These are phyloP conservation scores for Erysiphe neolycopersici DNA, from an alignment of 2,329 filamentous ascomycete genomes.

Conservation along the genomic window DNA sequence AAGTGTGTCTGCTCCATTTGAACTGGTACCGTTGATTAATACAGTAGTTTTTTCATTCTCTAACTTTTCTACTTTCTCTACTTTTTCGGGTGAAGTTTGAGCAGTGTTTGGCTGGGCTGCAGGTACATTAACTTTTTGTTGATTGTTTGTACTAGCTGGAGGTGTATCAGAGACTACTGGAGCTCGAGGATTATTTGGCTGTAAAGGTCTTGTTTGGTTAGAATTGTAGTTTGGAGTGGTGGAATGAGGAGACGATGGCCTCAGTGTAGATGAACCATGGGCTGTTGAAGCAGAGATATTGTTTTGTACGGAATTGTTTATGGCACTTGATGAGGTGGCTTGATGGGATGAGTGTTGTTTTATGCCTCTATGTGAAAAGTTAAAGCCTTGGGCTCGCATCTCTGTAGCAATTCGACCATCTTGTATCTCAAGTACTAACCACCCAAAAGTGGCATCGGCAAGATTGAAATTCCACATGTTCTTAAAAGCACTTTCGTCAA, in stretches of 20 bases:
- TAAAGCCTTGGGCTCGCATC: slow-evolving; percentile 97
- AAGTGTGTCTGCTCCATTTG: slow-evolving; percentile 22
- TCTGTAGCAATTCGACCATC: slow-evolving; percentile 90
- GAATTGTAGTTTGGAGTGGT: slow-evolving; percentile 8
- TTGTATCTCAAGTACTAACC: slow-evolving; percentile 82
- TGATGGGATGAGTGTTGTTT: slow-evolving; percentile 34
- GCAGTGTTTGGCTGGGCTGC: slow-evolving; percentile 16
- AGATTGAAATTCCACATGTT: slow-evolving; percentile 99
- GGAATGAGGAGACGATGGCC: slow-evolving; percentile 8
- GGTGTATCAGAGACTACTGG: slow-evolving; percentile 11
- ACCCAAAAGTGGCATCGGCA: slow-evolving; percentile 91
- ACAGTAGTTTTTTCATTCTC: slow-evolving; percentile 26
- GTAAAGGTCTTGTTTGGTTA: slow-evolving; percentile 9
- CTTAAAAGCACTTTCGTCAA: slow-evolving; percentile 98
- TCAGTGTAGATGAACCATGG: slow-evolving; percentile 11
- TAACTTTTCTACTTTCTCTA: slow-evolving; percentile 14
- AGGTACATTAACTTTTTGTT: slow-evolving; percentile 21
- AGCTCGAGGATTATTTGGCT: slow-evolving; percentile 10
- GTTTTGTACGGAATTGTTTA: slow-evolving; percentile 11
- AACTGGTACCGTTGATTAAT: slow-evolving; percentile 23
- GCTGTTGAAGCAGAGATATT: slow-evolving; percentile 12
- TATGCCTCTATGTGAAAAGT: slow-evolving; percentile 83
- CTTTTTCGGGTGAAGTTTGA: slow-evolving; percentile 15
- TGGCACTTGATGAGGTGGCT: slow-evolving; percentile 12
- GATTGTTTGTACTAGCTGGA: slow-evolving; percentile 11